phyloP scores from a whole-genome alignment of 2,329 filamentous ascomycete species.

The Drechslerella dactyloides region DNA sequence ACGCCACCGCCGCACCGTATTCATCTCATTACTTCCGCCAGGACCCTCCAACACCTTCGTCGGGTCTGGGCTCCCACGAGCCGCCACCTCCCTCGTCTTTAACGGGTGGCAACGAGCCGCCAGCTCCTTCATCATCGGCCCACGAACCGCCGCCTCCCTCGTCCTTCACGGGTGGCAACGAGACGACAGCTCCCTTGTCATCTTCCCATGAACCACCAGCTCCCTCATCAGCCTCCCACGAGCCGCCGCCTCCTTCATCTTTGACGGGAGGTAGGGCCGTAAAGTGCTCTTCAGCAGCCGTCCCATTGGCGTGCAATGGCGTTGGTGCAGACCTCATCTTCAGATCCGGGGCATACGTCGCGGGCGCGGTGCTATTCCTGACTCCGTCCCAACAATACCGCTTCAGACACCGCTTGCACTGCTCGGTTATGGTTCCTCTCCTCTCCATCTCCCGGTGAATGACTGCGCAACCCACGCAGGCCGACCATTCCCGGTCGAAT shows the following conservation, averaged over 20 bases:
- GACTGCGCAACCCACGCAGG: conserved; percentile 87
- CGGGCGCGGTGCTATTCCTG: conserved; percentile 23
- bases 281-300: too few species aligned
- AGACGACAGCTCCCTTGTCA: too few species aligned
- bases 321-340: conserved; percentile 21
- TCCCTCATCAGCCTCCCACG: background rate
- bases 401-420: conserved; percentile 78
- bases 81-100: too few species aligned
- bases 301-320: too few species aligned
- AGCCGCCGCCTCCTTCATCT: background rate
- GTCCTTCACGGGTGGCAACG: too few species aligned
- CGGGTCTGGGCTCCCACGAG: too few species aligned
- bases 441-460: conserved; percentile 76
- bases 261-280: too few species aligned
- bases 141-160: too few species aligned
- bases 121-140: too few species aligned
- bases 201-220: background rate
- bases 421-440: conserved; percentile 69
- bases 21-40: too few species aligned
- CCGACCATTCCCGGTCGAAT: conserved; percentile 74
- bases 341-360: conserved; percentile 26
- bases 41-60: too few species aligned
- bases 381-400: conserved; percentile 92
- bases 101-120: too few species aligned
- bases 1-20: background rate